Evolutionary conservation across 352 stramenopile genomes (phyloP).

Genomic region (Pythium vanterpoolii): DNA sequence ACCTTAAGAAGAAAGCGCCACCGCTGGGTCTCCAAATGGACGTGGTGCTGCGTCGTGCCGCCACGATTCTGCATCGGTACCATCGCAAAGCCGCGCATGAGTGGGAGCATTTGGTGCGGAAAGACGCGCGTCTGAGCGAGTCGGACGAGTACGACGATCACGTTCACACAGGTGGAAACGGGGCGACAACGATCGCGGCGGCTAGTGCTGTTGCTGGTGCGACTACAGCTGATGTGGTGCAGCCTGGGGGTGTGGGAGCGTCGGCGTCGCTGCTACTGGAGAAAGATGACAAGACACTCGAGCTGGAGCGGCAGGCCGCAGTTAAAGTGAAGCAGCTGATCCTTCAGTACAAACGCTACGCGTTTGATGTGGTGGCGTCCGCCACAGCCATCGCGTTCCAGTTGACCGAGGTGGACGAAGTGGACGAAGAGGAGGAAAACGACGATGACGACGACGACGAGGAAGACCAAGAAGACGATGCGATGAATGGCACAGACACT

Average conservation of each 20-base stretch:
- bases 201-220: neutral
- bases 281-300: constrained; percentile 84
- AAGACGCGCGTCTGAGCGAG: constrained; percentile 56
- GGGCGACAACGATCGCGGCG: neutral
- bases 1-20: neutral
- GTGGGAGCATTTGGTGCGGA: constrained; percentile 50
- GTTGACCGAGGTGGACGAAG: constrained; percentile 24
- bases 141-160: constrained; percentile 68
- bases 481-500: constrained; percentile 1
- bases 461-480: constrained; percentile 14
- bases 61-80: constrained; percentile 56
- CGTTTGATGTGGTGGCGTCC: constrained; percentile 69
- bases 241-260: neutral
- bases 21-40: constrained; percentile 50
- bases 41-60: constrained; percentile 40
- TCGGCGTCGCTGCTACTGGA: constrained; percentile 54
- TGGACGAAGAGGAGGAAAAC: constrained; percentile 8
- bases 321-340: constrained; percentile 60
- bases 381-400: constrained; percentile 53
- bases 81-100: constrained; percentile 49
- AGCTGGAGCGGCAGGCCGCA: constrained; percentile 67
- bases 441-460: constrained; percentile 20
- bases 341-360: constrained; percentile 68
- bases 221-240: too few relatives aligned
- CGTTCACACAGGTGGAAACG: neutral